phyloP scores from a whole-genome alignment of 1,284 basidiomycete species.

The Irpex lacteus region DNA sequence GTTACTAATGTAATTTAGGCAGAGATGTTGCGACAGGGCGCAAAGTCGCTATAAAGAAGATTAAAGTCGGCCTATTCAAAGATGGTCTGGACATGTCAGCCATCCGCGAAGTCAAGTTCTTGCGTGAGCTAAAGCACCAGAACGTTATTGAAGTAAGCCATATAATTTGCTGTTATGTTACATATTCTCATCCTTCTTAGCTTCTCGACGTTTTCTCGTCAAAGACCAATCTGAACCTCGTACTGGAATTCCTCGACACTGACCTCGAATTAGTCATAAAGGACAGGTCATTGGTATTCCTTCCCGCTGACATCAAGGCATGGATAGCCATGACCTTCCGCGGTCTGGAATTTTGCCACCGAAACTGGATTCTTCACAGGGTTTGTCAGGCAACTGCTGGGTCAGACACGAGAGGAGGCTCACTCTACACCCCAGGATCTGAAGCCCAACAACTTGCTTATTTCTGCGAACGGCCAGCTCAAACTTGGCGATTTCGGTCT shows the following conservation, averaged over 20 bases:
- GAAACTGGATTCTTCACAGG: slow-evolving; percentile 91
- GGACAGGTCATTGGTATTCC: slow-evolving; percentile 87
- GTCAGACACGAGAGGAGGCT: neutral
- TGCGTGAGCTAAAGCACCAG: slow-evolving; percentile 91
- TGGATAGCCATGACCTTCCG: slow-evolving; percentile 99
- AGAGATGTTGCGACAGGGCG: slow-evolving; percentile 66
- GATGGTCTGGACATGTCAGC: slow-evolving; percentile 99
- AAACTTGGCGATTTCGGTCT: slow-evolving; percentile 99
- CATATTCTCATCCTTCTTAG: slow-evolving; percentile 37
- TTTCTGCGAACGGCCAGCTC: slow-evolving; percentile 86
- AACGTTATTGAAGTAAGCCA: slow-evolving; percentile 87
- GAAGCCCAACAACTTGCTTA: slow-evolving; percentile 98
- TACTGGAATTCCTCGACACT: slow-evolving; percentile 96
- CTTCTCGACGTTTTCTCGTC: slow-evolving; percentile 97
- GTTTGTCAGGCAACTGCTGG: slow-evolving; percentile 42
- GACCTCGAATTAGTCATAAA: slow-evolving; percentile 98
- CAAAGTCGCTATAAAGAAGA: slow-evolving; percentile 97
- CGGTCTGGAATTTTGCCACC: slow-evolving; percentile 95
- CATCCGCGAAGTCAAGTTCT: slow-evolving; percentile 96
- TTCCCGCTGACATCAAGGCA: slow-evolving; percentile 95
- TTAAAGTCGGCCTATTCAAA: slow-evolving; percentile 95
- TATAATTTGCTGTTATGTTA: neutral
- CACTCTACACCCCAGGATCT: slow-evolving; percentile 65
- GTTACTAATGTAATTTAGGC: slow-evolving; percentile 36
- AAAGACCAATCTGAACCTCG: slow-evolving; percentile 95